Percentiles rank a stretch among this genome's conserved stretches.
phyloP scores from a whole-genome alignment of 306 rosid genomes.

The Inga leiocalycina region DNA sequence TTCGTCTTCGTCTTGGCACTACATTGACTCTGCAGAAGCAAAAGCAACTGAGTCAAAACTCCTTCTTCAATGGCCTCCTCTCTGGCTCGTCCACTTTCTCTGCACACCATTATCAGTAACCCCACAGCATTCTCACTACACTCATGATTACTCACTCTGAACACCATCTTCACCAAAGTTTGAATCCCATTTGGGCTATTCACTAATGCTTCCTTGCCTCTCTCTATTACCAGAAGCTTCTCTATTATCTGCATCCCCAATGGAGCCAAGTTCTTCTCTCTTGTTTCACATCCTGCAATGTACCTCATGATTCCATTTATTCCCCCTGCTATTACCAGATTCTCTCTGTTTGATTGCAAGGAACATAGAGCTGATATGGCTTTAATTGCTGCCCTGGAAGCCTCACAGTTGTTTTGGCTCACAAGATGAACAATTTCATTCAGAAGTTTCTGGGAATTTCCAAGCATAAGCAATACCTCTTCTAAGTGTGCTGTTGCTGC shows the following conservation, averaged over 20 bases:
- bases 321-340: slow-evolving; percentile 56
- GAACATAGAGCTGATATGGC: slow-evolving; percentile 60
- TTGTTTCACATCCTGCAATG: slow-evolving; percentile 45
- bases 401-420: slow-evolving; percentile 40
- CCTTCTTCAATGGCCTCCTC: slow-evolving; percentile 72
- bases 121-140: slow-evolving; percentile 77
- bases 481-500: slow-evolving; percentile 47
- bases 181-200: slow-evolving; percentile 47
- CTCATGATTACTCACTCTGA: slow-evolving; percentile 65
- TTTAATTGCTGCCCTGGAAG: slow-evolving; percentile 58
- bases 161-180: slow-evolving; percentile 64
- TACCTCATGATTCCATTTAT: slow-evolving; percentile 57
- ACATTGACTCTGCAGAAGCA: slow-evolving; percentile 85
- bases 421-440: slow-evolving; percentile 43
- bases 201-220: slow-evolving; percentile 57
- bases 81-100: slow-evolving; percentile 51
- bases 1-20: slow-evolving; percentile 61
- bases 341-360: slow-evolving; percentile 44
- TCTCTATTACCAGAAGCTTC: slow-evolving; percentile 57
- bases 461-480: slow-evolving; percentile 48
- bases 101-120: slow-evolving; percentile 53
- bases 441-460: slow-evolving; percentile 45
- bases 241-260: slow-evolving; percentile 55
- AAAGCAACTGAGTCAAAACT: slow-evolving; percentile 60
- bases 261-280: slow-evolving; percentile 40